Base-by-base conservation (phyloP, 306 rosid species). In the Dryas alaskensis region DNA sequence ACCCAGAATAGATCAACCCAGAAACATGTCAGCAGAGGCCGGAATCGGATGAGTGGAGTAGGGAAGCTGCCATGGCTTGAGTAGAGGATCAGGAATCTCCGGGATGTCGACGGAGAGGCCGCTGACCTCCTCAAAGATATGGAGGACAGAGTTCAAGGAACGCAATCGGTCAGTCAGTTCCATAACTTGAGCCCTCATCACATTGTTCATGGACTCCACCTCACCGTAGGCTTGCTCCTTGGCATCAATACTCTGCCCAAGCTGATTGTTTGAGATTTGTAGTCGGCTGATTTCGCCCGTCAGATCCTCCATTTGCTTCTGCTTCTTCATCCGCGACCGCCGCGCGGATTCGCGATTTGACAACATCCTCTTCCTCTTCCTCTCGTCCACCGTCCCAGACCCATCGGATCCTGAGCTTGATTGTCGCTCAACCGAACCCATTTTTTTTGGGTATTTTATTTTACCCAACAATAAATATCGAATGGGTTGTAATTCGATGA, bases 311-410 rank as follows among this genome's bases (percentile, higher is more conserved):
- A 94, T 4, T 70, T 84, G 98, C 79, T 92, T 92, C 90, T 94
- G 99, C 86, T 94, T 94, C 84, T 85, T 90, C 93, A 88, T 81
- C 81, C 99, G 69, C 5, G 99, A 94, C 4, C 98, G 89, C 74
- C 99, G 67, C 1, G 99, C 99, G 6, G 96, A 94, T 81, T 94
- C 99, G 4, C 99, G 87, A 67, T 94, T 94, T 10, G 99, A 94
- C 42, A 77, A 70, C 98, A 94, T 94, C 81, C 97, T 84, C 92
- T 92, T 94, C 87, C 97, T 81, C 86, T 94, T 94, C 84, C 89
- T 80, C 61, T 94, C 97, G 74, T 94, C 96, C 69, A 86, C 70
- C 71, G 43, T 7, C 1, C 60, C 84, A 11, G 76, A 74, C 4
- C 82, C 92, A 19, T 89, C 93, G 0, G 98, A 92, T 63, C 98